phyloP scores from a whole-genome alignment of 2,329 filamentous ascomycete species.

The Nothomitra cinnamomea region DNA sequence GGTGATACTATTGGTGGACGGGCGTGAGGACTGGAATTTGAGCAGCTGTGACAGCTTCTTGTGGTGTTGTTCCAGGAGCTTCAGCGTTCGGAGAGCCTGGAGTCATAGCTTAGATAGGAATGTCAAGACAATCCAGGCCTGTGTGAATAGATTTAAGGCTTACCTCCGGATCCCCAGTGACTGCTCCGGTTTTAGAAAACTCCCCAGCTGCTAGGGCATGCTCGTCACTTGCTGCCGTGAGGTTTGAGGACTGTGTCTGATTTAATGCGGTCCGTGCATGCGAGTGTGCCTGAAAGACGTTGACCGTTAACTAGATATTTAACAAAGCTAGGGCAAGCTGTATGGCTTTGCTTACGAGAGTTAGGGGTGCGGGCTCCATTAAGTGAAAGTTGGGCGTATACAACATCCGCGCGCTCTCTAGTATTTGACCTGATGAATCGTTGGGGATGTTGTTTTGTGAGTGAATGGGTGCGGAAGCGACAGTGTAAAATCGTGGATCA shows the following conservation, averaged over 20 bases:
- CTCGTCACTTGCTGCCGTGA: conserved; percentile 68
- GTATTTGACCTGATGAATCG: too few species aligned
- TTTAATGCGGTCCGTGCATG: conserved; percentile 72
- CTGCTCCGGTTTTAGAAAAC: conserved; percentile 67
- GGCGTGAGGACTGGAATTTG: conserved; percentile 45
- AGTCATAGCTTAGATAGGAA: conserved; percentile 25
- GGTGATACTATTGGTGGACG: conserved; percentile 16
- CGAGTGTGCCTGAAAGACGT: conserved; percentile 52
- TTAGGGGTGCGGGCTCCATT: conserved; percentile 57
- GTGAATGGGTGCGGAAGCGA: too few species aligned
- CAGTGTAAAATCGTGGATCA: too few species aligned
- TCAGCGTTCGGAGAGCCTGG: conserved; percentile 68
- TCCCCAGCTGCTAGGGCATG: conserved; percentile 78
- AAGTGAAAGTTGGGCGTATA: background rate
- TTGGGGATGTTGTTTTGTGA: too few species aligned
- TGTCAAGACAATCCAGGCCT: background rate
- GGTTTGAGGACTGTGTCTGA: conserved; percentile 50
- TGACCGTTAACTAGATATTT: conserved; percentile 1
- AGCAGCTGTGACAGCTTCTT: conserved; percentile 67
- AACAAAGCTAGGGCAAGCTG: background rate
- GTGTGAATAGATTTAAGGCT: conserved; percentile 2
- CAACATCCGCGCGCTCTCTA: too few species aligned
- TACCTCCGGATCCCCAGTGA: conserved; percentile 45
- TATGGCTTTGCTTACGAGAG: conserved; percentile 32
- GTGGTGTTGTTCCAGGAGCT: conserved; percentile 77